Base-by-base conservation (phyloP, 352 stramenopile genomes). In the Phytophthora idaei region DNA sequence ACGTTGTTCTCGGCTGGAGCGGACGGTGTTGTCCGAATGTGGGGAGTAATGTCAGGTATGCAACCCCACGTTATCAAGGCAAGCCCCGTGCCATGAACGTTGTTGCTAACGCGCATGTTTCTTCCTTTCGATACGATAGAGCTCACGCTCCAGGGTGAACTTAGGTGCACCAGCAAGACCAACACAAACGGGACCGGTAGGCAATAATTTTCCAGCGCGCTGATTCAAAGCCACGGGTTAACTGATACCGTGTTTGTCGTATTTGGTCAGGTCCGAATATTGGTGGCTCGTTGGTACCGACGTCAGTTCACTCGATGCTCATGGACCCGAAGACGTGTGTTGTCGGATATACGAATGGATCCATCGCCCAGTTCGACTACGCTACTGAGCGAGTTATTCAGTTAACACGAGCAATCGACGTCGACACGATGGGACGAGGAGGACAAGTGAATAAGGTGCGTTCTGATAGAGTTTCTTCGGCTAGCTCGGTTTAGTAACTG, bases 321-420 rank as follows among this genome's bases (percentile, higher is more conserved):
- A 84, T 83, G 25, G 87, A 94, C 59, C 76, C 87, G 5, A 94
- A 94, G 69, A 92, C 87, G 4, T 93, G 83, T 34, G 83, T 84
- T 31, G 85, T 92, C 14, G 84, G 87, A 5, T 94, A 93, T 65
- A 94, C 87, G 7, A 90, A 83, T 61, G 84, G 84, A 14, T 62
- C 69, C 1, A 62, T 94, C 27, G 80, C 80, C 4, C 87, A 92
- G 55, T 94, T 81, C 32, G 87, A 94, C 51, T 92, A 90, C 57
- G 80, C 87, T 61, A 75, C 81, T 47, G 89, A 94, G 49, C 85
- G 91, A 44, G 67, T 96, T 8, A 77, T 94, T 31, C 86, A 96
- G 58, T 64, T 96, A 37, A 75, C 80, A 54, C 72, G 83, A 48
- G 76, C 85, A 21, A 79, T 84, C 15, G 86, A 96, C 34, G 73